Evolutionary conservation across 176 grass and related monocot genomes (phyloP), one percentile per base, ranked within the genome.

Genomic region (Oryza officinalis): DNA sequence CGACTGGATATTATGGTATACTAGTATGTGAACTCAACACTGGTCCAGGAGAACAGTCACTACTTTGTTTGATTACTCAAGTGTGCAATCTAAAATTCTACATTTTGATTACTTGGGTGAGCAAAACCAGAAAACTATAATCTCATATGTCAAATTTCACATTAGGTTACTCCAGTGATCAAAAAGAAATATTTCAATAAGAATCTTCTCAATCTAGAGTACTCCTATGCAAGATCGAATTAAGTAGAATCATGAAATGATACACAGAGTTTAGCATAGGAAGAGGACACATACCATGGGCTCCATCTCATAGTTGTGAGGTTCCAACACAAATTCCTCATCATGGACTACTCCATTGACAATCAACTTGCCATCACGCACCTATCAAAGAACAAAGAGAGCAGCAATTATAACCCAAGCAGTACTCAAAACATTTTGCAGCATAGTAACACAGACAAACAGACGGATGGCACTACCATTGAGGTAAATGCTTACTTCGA

Each of bases 291-390:
- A 69, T 96, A 99, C 97, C 93, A 91, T 18, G 76, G 84, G 86
- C 49, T 69, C 89, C 87, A 99, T 79, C 60, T 90, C 76, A 57
- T 99, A 99, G 67, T 96, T 92, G 77, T 86, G 86, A 64, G 97
- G 85, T 75, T 99, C 97, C 81, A 96, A 72, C 80, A 94, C 84
- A 80, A 91, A 99, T 32, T 96, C 89, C 64, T 99, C 97, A 78
- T 94, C 86, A 74, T 91, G 97, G 65, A 89, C 81, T 69, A 92
- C 63, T 65, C 93, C 89, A 44, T 96, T 96, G 38, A 99, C 67
- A 67, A 92, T 66, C 32, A 99, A 81, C 80, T 91, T 94, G 64
- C 97, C 97, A 99, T 96, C 93, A 73, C 70, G 41, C 5, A 98
- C 96, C 96, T 98, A 31, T 87, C 27, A 28, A 57, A 93, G 49